These are phyloP conservation scores for Barnettozyma sucrosica DNA, from an alignment of 805 yeast genomes.

Conservation along the genomic window DNA sequence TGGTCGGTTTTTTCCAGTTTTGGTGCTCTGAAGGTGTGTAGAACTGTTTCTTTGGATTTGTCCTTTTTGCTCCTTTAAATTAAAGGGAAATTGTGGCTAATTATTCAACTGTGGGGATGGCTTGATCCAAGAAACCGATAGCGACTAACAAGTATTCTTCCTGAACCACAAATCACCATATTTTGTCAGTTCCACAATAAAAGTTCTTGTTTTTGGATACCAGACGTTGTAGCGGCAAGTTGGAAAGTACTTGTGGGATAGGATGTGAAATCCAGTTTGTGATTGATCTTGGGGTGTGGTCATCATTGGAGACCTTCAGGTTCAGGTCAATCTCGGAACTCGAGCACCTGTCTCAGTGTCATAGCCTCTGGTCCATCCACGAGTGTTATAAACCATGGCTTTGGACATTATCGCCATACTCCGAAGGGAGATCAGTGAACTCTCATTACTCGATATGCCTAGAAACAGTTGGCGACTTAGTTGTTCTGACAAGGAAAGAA, in stretches of 20 bases:
- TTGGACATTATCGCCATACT: neutral
- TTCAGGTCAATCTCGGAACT: neutral
- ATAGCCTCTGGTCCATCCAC: neutral
- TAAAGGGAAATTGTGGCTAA: neutral
- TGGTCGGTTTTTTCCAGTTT: neutral
- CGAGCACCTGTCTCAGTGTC: neutral
- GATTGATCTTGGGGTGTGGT: neutral
- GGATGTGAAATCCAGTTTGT: neutral
- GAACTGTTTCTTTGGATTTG: neutral
- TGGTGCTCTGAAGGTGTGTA: neutral
- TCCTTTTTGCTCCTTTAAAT: neutral
- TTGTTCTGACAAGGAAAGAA: too few relatives aligned
- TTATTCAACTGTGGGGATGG: neutral
- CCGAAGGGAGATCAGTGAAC: neutral
- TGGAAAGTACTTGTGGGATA: neutral
- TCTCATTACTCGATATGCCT: neutral
- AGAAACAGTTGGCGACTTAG: too few relatives aligned
- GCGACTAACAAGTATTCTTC: neutral
- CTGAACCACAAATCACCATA: neutral
- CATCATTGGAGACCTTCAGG: neutral
- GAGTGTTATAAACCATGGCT: neutral
- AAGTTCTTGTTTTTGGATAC: neutral
- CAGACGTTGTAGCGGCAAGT: neutral
- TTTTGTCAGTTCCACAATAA: neutral
- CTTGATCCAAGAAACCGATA: neutral